Conservation (phyloP, 495 filamentous ascomycete genomes). For the Sordaria brevicollis region DNA sequence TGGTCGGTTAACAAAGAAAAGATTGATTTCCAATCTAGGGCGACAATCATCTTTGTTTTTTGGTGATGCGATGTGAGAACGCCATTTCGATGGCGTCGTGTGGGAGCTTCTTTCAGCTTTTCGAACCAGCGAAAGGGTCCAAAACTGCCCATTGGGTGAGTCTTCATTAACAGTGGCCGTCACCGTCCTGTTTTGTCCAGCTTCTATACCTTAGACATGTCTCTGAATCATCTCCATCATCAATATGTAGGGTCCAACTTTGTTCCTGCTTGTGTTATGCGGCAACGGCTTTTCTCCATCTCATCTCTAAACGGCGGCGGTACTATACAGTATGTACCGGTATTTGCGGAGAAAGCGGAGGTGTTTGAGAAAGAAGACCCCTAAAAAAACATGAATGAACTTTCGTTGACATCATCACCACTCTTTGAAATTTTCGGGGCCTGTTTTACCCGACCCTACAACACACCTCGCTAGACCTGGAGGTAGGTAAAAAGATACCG, state of each 20-base stretch:
- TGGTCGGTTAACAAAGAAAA: too few relatives aligned
- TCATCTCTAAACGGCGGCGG: too few relatives aligned
- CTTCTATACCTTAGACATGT: background rate
- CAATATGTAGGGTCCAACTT: background rate
- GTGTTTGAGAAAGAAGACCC: background rate
- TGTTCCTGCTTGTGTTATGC: background rate
- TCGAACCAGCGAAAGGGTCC: too few relatives aligned
- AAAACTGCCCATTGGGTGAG: too few relatives aligned
- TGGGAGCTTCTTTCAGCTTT: too few relatives aligned
- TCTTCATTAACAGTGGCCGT: too few relatives aligned
- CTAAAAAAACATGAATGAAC: background rate
- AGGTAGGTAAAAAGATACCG: too few relatives aligned
- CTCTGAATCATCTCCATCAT: background rate
- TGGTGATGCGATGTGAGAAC: background rate
- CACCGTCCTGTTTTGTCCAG: background rate
- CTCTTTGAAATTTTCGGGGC: too few relatives aligned
- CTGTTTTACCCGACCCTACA: too few relatives aligned
- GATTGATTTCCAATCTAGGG: background rate
- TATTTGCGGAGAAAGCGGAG: background rate
- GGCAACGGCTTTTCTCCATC: too few relatives aligned
- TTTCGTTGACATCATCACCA: background rate
- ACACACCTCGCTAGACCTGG: too few relatives aligned
- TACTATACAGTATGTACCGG: background rate
- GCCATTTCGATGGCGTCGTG: background rate
- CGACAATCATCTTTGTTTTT: background rate